Percentiles rank a stretch among this genome's conserved stretches.
Conservation (phyloP, 176 grass and related monocot species). For the Alloteropsis semialata region DNA sequence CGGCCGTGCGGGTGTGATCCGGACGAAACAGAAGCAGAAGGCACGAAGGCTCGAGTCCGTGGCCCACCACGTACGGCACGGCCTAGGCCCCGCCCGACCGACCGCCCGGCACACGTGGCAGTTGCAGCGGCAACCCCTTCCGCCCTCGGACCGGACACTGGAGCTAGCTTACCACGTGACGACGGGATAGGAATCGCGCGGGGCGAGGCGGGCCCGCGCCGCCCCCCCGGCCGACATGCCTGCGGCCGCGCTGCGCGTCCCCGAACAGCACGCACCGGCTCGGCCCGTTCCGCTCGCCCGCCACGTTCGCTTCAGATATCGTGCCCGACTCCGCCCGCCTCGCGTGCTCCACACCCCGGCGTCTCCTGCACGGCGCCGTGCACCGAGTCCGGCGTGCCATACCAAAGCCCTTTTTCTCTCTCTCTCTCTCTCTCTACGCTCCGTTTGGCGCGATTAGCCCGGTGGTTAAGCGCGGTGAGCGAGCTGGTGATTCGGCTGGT, state of each 20-base stretch:
- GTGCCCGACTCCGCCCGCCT: too few relatives aligned
- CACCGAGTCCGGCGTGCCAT: too few relatives aligned
- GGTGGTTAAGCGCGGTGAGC: not conserved
- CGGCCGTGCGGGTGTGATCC: too few relatives aligned
- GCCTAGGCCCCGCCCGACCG: not conserved
- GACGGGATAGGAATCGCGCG: not conserved
- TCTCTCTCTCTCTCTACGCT: too few relatives aligned
- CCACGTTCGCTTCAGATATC: not conserved
- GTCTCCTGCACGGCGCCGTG: not conserved
- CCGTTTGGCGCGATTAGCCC: not conserved
- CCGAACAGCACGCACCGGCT: slow-evolving; percentile 15
- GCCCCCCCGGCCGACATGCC: slow-evolving; percentile 38
- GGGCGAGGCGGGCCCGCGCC: not conserved
- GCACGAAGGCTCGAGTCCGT: not conserved
- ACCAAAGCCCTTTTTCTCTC: not conserved
- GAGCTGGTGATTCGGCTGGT: not conserved
- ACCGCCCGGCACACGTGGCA: slow-evolving; percentile 30
- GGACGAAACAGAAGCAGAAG: too few relatives aligned
- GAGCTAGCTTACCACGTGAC: not conserved
- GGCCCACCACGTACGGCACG: not conserved
- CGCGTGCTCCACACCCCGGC: too few relatives aligned
- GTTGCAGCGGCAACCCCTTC: too few relatives aligned
- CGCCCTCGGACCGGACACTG: not conserved
- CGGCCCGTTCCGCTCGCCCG: fast-evolving
- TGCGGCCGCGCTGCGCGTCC: not conserved